Evolutionary conservation across 2,329 filamentous ascomycete genomes (phyloP).

Genomic region (Arthroderma sp.): DNA sequence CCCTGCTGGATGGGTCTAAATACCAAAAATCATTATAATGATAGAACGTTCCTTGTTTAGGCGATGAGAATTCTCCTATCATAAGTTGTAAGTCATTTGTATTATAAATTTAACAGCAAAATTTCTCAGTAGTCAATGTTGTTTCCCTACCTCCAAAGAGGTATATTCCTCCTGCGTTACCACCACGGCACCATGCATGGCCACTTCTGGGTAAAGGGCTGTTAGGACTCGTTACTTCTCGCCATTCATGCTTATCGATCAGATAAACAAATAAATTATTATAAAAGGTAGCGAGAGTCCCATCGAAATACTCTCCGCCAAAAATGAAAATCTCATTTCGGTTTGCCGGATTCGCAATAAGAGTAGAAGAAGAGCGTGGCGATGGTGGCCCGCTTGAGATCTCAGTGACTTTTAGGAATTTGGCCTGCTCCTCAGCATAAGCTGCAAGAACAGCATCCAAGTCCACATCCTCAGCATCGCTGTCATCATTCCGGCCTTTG

Average conservation of each 20-base stretch:
- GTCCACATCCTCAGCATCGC: slow-evolving; percentile 84
- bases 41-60: slow-evolving; percentile 96
- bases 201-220: slow-evolving; percentile 79
- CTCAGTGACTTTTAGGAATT: slow-evolving; percentile 89
- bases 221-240: slow-evolving; percentile 78
- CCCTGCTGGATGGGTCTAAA: slow-evolving; percentile 66
- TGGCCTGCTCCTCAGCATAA: slow-evolving; percentile 84
- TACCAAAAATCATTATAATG: slow-evolving; percentile 99
- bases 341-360: slow-evolving; percentile 76
- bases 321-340: slow-evolving; percentile 81
- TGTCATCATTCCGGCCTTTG: slow-evolving; percentile 56
- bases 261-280: slow-evolving; percentile 57
- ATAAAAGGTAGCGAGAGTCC: slow-evolving; percentile 61
- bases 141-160: slow-evolving; percentile 57
- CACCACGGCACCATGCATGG: slow-evolving; percentile 86
- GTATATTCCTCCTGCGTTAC: slow-evolving; percentile 74
- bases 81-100: background rate
- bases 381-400: slow-evolving; percentile 58
- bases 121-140: background rate
- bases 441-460: slow-evolving; percentile 86
- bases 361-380: slow-evolving; percentile 63
- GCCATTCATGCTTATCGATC: slow-evolving; percentile 80
- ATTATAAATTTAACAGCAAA: background rate
- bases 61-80: slow-evolving; percentile 74
- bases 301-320: slow-evolving; percentile 93